phyloP scores from a whole-genome alignment of 2,329 filamentous ascomycete genomes.

The Pseudogymnoascus sp. region DNA sequence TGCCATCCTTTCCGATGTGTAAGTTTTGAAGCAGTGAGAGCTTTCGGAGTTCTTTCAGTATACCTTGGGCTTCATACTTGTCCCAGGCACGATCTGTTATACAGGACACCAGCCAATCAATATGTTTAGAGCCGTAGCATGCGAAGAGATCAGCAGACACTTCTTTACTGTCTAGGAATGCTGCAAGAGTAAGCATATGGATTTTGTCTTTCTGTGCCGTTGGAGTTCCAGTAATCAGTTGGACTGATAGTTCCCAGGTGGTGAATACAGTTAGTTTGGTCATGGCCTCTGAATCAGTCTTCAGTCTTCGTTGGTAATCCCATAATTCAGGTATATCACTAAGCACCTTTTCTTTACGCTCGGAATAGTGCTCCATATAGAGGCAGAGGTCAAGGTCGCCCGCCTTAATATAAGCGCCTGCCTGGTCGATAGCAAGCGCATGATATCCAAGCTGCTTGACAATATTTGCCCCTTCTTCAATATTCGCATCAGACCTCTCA shows the following conservation, averaged over 20 bases:
- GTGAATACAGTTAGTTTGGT: conserved; percentile 22
- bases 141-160: conserved; percentile 21
- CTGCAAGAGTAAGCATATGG: conserved; percentile 18
- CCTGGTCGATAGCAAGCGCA: conserved; percentile 25
- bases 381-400: conserved; percentile 15
- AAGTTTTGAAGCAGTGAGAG: conserved; percentile 20
- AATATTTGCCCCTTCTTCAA: conserved; percentile 12
- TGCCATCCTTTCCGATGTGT: not conserved
- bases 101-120: conserved; percentile 13
- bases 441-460: conserved; percentile 18
- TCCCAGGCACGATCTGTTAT: conserved; percentile 16
- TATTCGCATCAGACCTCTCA: not conserved
- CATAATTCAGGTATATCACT: conserved; percentile 17
- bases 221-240: conserved; percentile 15
- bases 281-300: conserved; percentile 21
- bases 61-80: conserved; percentile 13
- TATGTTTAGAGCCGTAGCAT: conserved; percentile 7
- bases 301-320: conserved; percentile 13
- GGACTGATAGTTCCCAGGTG: conserved; percentile 24
- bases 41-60: conserved; percentile 15
- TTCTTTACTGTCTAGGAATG: conserved; percentile 19
- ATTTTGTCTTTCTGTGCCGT: conserved; percentile 10
- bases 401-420: conserved; percentile 22
- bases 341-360: conserved; percentile 14
- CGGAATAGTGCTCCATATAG: conserved; percentile 18